phyloP scores from a whole-genome alignment of 2,329 filamentous ascomycete genomes.

The Monilinia polystroma region DNA sequence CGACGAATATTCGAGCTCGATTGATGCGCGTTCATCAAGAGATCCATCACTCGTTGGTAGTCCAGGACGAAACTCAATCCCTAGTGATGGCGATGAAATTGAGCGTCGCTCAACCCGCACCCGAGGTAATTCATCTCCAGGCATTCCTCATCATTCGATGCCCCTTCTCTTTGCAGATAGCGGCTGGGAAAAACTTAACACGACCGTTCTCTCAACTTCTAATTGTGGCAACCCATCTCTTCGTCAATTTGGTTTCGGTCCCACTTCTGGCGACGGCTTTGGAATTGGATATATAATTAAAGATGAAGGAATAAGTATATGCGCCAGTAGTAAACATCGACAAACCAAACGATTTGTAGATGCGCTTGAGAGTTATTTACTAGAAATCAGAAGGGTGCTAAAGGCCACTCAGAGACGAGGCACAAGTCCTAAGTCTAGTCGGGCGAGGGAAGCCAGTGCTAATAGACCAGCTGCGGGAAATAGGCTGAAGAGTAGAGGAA shows the following conservation, averaged over 20 bases:
- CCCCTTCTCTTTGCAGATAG: conserved; percentile 82
- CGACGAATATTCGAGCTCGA: conserved; percentile 61
- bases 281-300: conserved; percentile 99
- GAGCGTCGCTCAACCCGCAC: conserved; percentile 34
- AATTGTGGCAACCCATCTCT: conserved; percentile 97
- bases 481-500: conserved; percentile 68
- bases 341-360: conserved; percentile 91
- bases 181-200: conserved; percentile 95
- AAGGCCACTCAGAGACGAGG: conserved; percentile 62
- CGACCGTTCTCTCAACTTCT: conserved; percentile 91
- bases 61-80: conserved; percentile 51
- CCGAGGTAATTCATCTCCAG: conserved; percentile 56
- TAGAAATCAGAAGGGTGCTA: conserved; percentile 85
- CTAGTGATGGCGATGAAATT: conserved; percentile 39
- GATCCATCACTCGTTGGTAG: conserved; percentile 52
- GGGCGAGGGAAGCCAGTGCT: conserved; percentile 59
- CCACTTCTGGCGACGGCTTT: conserved; percentile 89
- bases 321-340: conserved; percentile 87
- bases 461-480: conserved; percentile 37
- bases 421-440: conserved; percentile 51
- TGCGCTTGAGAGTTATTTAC: conserved; percentile 82
- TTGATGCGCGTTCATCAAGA: conserved; percentile 50
- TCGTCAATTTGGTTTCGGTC: conserved; percentile 94
- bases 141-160: conserved; percentile 52
- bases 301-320: conserved; percentile 85